Conservation (phyloP, 805 yeast species). For the Metschnikowia amazonensis region DNA sequence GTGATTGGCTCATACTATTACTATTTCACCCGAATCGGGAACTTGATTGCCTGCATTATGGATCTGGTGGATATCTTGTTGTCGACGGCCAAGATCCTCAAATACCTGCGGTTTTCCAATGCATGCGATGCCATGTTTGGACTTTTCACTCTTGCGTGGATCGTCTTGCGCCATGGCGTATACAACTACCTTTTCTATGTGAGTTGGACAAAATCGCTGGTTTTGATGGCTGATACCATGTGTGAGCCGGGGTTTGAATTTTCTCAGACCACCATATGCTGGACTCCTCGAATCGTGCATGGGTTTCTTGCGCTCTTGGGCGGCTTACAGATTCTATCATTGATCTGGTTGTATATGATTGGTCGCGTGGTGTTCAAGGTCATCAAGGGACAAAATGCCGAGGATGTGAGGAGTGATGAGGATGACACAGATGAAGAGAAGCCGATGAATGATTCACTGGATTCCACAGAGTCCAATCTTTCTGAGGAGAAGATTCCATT, state of each 20-base stretch:
- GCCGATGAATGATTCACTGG: conserved; percentile 1
- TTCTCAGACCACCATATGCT: conserved; percentile 33
- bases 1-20: conserved; percentile 69
- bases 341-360: conserved; percentile 75
- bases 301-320: conserved; percentile 54
- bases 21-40: conserved; percentile 74
- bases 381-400: conserved; percentile 70
- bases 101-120: conserved; percentile 58
- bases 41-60: conserved; percentile 73
- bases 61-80: conserved; percentile 76
- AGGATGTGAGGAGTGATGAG: conserved; percentile 81
- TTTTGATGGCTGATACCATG: conserved; percentile 42
- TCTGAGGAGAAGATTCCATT: neutral
- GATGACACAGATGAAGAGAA: conserved; percentile 49
- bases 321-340: conserved; percentile 60
- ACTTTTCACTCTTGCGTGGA: conserved; percentile 66
- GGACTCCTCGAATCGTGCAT: conserved; percentile 43
- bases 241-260: conserved; percentile 33
- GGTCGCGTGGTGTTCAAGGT: conserved; percentile 67
- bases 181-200: conserved; percentile 66
- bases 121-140: conserved; percentile 69
- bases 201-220: conserved; percentile 42
- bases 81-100: conserved; percentile 70
- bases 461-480: neutral
- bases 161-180: conserved; percentile 65